Conservation (phyloP, 768 basidiomycete species). For the Boletus rufocinnamomeus region DNA sequence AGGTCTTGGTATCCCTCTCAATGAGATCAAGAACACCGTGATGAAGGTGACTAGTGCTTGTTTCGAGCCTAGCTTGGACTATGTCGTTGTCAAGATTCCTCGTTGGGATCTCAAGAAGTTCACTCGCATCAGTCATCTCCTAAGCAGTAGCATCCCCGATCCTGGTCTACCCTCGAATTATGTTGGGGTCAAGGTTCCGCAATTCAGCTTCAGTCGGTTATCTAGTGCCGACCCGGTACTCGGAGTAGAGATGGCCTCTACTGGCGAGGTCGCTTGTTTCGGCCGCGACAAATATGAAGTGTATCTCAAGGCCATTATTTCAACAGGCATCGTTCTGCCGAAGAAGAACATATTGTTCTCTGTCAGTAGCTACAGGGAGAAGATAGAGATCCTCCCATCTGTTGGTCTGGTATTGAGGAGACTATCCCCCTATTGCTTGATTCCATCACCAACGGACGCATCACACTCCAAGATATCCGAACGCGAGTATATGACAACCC, state of each 20-base stretch:
- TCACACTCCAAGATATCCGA: constrained; percentile 82
- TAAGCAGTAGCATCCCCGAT: constrained; percentile 94
- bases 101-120: constrained; percentile 99
- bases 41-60: constrained; percentile 96
- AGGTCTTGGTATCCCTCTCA: constrained; percentile 94
- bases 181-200: constrained; percentile 99
- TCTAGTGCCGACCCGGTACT: constrained; percentile 97
- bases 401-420: constrained; percentile 89
- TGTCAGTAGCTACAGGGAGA: constrained; percentile 96
- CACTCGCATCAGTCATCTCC: constrained; percentile 83
- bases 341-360: constrained; percentile 99
- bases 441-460: constrained; percentile 75
- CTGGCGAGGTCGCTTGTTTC: constrained; percentile 98
- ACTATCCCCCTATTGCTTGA: constrained; percentile 84
- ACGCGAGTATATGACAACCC: constrained; percentile 91
- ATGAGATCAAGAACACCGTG: constrained; percentile 97
- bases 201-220: constrained; percentile 96
- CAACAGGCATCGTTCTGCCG: constrained; percentile 91
- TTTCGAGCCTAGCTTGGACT: constrained; percentile 98
- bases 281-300: constrained; percentile 98
- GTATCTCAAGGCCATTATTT: constrained; percentile 95
- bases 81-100: constrained; percentile 97
- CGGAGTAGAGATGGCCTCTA: constrained; percentile 99
- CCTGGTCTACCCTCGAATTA: constrained; percentile 86
- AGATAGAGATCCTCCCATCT: constrained; percentile 91